Percentiles rank a stretch among this genome's conserved stretches.
Evolutionary conservation across 2,329 filamentous ascomycete genomes (phyloP).

Genomic region (Clonostachys chloroleuca): DNA sequence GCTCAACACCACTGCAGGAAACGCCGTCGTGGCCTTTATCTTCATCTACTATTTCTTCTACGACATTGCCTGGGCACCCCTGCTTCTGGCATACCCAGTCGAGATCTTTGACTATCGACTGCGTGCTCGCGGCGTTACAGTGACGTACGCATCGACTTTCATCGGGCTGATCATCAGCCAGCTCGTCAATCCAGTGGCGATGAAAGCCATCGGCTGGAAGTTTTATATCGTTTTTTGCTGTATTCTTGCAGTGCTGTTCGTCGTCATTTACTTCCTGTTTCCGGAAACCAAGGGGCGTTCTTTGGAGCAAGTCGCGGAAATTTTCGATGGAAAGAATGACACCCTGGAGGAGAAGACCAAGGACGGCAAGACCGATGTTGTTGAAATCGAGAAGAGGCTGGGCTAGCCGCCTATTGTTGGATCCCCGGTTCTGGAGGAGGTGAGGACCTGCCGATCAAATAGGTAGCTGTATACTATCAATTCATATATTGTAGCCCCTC

Average conservation of each 20-base stretch:
- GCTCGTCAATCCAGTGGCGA: conserved; percentile 35
- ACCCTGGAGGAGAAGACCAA: too few relatives aligned
- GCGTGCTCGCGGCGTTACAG: conserved; percentile 17
- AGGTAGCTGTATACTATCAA: too few relatives aligned
- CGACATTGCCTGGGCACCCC: conserved; percentile 25
- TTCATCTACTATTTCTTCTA: conserved; percentile 13
- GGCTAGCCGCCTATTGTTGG: too few relatives aligned
- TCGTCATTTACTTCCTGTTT: conserved; percentile 28
- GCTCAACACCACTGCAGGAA: conserved; percentile 7
- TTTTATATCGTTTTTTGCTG: conserved; percentile 39
- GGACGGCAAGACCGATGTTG: too few relatives aligned
- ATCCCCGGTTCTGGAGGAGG: too few relatives aligned
- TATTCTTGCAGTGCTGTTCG: conserved; percentile 7
- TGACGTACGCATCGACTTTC: conserved; percentile 19
- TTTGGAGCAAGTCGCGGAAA: conserved; percentile 33
- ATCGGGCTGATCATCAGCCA: conserved; percentile 26
- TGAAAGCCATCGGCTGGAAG: conserved; percentile 32
- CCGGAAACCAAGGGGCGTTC: conserved; percentile 36
- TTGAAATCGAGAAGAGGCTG: too few relatives aligned
- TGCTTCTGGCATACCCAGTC: conserved; percentile 37
- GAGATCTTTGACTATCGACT: conserved; percentile 32
- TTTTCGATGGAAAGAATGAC: conserved; percentile 5
- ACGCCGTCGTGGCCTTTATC: conserved; percentile 31
- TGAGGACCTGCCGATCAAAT: too few relatives aligned
- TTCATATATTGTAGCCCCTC: too few relatives aligned